Evolutionary conservation across 2,329 filamentous ascomycete species (phyloP), one percentile per base, ranked within the genome.

Genomic region (Chrysoporthe austroafricana): DNA sequence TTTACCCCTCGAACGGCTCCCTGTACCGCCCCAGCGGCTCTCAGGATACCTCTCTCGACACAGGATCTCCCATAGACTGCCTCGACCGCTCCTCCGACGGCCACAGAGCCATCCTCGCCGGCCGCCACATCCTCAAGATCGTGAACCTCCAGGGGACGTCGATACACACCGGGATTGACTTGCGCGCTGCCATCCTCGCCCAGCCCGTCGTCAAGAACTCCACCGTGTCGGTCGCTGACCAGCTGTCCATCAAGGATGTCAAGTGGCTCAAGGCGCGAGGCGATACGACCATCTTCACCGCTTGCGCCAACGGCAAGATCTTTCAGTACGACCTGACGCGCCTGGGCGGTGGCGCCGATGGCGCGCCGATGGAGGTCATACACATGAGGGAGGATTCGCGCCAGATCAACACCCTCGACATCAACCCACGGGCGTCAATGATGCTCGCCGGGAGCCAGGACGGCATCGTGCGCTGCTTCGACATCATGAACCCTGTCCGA

Each of bases 381-480:
- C 84, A 88, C 74, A 86, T 82, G 62, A 82, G 84, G 57, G 88
- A 90, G 72, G 88, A 90, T 72, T 84, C 85, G 58, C 84, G 88
- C 3, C 88, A 90, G 78, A 83, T 90, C 71, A 89, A 90, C 71
- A 84, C 85, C 43, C 79, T 90, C 11, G 87, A 88, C 71, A 84
- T 90, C 70, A 90, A 88, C 70, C 88, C 88, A 0, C 78, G 82
- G 48, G 82, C 83, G 63, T 85, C 83, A 8, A 87, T 82, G 77
- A 76, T 90, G 13, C 79, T 90, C 3, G 88, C 88, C 0, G 88
- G 88, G 7, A 88, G 88, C 64, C 87, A 90, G 74, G 88, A 90
- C 75, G 87, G 88, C 57, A 82, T 86, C 13, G 85, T 89, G 42
- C 86, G 87, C 57, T 84, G 85, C 70, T 89, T 89, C 69, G 88